phyloP scores from a whole-genome alignment of 2,329 filamentous ascomycete species.

The Diaporthe australafricana region DNA sequence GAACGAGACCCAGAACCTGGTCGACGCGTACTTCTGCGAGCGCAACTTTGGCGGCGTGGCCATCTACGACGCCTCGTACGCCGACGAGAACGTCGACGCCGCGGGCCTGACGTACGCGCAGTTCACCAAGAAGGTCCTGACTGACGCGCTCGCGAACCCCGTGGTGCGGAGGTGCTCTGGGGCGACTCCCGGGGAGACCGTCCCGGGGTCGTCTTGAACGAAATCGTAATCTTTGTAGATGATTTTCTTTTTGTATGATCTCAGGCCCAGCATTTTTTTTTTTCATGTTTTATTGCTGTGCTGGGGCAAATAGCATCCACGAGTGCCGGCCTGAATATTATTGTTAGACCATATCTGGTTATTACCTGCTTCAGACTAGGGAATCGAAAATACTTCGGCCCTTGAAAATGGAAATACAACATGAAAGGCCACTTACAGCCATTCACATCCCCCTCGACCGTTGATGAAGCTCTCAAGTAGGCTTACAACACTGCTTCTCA shows the following conservation, averaged over 20 bases:
- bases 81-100: constrained; percentile 10
- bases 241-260: background rate
- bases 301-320: background rate
- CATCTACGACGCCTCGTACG: constrained; percentile 55
- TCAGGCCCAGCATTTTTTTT: background rate
- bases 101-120: background rate
- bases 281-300: background rate
- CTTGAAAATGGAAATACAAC: background rate
- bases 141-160: background rate
- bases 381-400: background rate
- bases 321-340: background rate
- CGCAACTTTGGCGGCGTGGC: constrained; percentile 59
- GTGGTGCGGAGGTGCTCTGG: background rate
- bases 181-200: background rate
- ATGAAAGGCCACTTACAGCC: background rate
- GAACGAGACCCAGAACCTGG: constrained; percentile 48
- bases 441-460: background rate
- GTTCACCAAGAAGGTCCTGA: constrained; percentile 14
- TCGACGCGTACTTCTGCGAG: constrained; percentile 52
- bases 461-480: background rate
- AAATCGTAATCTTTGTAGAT: background rate
- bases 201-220: background rate
- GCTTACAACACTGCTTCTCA: too few species aligned
- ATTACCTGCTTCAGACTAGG: background rate
- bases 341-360: background rate